Evolutionary conservation across 2,329 filamentous ascomycete genomes (phyloP).

Genomic region (Colletotrichum incanum): DNA sequence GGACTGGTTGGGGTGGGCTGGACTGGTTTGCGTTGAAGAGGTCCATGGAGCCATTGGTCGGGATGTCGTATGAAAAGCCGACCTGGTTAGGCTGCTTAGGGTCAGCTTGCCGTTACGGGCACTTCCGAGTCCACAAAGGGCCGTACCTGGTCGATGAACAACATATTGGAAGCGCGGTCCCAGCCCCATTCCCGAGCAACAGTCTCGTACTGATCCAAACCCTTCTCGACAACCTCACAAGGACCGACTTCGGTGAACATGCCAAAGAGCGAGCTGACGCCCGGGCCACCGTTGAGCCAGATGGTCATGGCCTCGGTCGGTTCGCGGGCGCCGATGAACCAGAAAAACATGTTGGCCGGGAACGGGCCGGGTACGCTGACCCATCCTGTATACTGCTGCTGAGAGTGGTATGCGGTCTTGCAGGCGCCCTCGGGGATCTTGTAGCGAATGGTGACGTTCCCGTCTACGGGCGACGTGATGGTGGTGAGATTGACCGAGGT

Average conservation of each 20-base stretch:
- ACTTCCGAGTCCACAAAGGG: constrained; percentile 43
- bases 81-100: constrained; percentile 76
- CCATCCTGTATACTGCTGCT: constrained; percentile 82
- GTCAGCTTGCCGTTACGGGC: constrained; percentile 49
- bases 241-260: constrained; percentile 74
- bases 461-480: constrained; percentile 74
- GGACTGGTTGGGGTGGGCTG: constrained; percentile 50
- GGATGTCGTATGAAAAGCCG: constrained; percentile 77
- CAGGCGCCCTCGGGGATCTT: constrained; percentile 75
- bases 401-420: constrained; percentile 73
- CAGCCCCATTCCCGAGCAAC: constrained; percentile 74
- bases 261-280: constrained; percentile 75
- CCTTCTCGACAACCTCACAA: constrained; percentile 65
- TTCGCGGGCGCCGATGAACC: constrained; percentile 64
- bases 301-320: constrained; percentile 64
- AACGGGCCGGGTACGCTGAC: constrained; percentile 72
- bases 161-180: constrained; percentile 70
- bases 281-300: constrained; percentile 79
- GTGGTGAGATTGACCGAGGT: constrained; percentile 63
- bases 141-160: constrained; percentile 71
- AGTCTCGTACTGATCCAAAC: constrained; percentile 67
- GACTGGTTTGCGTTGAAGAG: constrained; percentile 59
- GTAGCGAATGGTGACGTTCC: constrained; percentile 77
- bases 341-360: constrained; percentile 67
- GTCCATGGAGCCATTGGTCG: constrained; percentile 73